Percentiles rank a stretch among this genome's conserved stretches.
Conservation (phyloP, 129 eudicot species). For the Flaveria brownii region DNA sequence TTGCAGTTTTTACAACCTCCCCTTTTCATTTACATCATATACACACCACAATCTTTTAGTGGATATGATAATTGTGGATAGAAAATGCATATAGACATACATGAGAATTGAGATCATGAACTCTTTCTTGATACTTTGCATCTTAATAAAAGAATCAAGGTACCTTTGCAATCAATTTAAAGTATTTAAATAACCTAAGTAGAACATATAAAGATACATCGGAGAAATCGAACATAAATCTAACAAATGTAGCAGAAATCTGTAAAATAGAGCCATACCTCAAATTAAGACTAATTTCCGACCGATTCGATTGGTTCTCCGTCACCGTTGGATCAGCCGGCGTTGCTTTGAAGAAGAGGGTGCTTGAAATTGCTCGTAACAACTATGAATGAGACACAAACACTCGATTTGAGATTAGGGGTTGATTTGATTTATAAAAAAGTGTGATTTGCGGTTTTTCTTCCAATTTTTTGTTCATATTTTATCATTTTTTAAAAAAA, state of each 20-base stretch:
- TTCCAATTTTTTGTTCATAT: too few species aligned
- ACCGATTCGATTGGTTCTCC: not conserved
- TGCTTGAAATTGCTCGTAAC: not conserved
- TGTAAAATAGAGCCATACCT: not conserved
- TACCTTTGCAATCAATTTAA: too few species aligned
- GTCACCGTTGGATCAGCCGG: not conserved
- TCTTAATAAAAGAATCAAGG: not conserved
- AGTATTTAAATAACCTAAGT: not conserved
- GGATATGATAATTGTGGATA: not conserved
- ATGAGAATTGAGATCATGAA: not conserved
- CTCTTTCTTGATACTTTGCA: not conserved
- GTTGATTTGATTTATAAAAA: too few species aligned
- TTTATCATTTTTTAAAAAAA: too few species aligned
- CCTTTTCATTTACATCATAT: not conserved
- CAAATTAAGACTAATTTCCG: not conserved
- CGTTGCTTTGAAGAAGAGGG: too few species aligned
- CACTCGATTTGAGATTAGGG: not conserved
- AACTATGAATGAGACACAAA: not conserved
- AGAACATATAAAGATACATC: not conserved
- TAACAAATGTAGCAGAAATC: slow-evolving; percentile 2
- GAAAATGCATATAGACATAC: not conserved
- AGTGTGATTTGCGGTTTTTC: too few species aligned
- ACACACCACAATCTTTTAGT: not conserved
- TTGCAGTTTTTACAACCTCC: too few species aligned
- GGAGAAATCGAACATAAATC: not conserved